Percentiles rank a stretch among this genome's conserved stretches.
Evolutionary conservation across 116 monocot genomes (phyloP).

Genomic region (Thalassia testudinum): DNA sequence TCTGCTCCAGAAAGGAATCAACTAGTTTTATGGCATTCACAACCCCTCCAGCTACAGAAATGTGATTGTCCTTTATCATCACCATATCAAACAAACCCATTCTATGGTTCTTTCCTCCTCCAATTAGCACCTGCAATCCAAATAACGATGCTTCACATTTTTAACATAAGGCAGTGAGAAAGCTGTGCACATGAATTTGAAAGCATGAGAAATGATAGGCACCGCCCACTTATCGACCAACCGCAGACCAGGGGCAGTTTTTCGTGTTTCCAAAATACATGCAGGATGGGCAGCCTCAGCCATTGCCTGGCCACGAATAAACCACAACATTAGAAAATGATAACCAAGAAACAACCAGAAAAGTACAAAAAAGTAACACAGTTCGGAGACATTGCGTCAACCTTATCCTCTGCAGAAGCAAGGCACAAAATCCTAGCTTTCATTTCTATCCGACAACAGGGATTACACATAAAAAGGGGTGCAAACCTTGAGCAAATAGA

Average conservation of each 20-base stretch:
- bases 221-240: conserved; percentile 99
- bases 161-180: neutral
- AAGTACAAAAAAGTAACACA: no score
- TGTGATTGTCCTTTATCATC: conserved; percentile 99
- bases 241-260: conserved; percentile 96
- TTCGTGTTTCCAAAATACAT: conserved; percentile 88
- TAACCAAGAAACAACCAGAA: no score
- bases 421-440: no score
- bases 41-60: conserved; percentile 78
- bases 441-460: no score
- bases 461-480: no score
- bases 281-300: conserved; percentile 80
- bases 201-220: conserved; percentile 22
- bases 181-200: conserved; percentile 2
- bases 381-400: no score
- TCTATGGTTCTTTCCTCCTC: conserved; percentile 93
- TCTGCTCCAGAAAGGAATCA: conserved; percentile 52
- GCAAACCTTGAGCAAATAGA: no score
- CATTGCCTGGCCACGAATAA: conserved; percentile 49
- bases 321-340: neutral
- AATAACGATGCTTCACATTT: neutral
- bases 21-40: conserved; percentile 72
- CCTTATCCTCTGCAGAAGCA: no score
- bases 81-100: conserved; percentile 99
- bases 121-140: conserved; percentile 84